Percentiles rank a stretch among this genome's conserved stretches.
Conservation (phyloP, 2,329 filamentous ascomycete species). For the Aspergillus sp. region DNA sequence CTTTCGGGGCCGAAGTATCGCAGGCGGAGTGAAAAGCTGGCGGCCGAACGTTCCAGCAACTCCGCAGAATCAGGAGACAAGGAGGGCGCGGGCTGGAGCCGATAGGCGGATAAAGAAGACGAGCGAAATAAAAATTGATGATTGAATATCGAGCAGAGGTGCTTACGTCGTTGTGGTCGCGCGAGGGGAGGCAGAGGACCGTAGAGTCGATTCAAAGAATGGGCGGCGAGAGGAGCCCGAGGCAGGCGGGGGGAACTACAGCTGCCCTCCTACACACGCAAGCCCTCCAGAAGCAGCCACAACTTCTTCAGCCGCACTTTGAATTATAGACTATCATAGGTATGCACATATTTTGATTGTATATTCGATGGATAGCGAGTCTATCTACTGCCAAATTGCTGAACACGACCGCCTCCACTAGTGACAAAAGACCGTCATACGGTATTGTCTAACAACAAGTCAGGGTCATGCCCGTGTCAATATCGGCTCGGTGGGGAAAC, state of each 20-base stretch:
- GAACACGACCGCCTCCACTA: slow-evolving; percentile 19
- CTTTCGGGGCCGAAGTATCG: slow-evolving; percentile 11
- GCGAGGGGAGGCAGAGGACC: slow-evolving; percentile 4
- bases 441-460: slow-evolving; percentile 6
- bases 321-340: neutral
- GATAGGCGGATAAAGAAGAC: neutral
- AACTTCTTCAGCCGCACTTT: neutral
- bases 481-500: slow-evolving; percentile 18
- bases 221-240: neutral
- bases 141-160: neutral
- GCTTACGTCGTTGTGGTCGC: slow-evolving; percentile 1
- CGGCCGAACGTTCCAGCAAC: slow-evolving; percentile 2
- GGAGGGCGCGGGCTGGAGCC: neutral
- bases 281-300: neutral
- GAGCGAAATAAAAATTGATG: neutral
- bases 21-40: slow-evolving; percentile 17
- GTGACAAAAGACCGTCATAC: slow-evolving; percentile 2
- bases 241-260: slow-evolving; percentile 6
- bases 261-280: no score
- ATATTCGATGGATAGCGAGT: slow-evolving; percentile 32
- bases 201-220: neutral
- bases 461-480: slow-evolving; percentile 2
- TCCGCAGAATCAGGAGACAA: neutral
- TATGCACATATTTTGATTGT: slow-evolving; percentile 22
- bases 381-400: slow-evolving; percentile 36